Percentiles rank a stretch among this genome's conserved stretches.
phyloP scores from a whole-genome alignment of 2,329 filamentous ascomycete species.

The Monosporascus sp. region DNA sequence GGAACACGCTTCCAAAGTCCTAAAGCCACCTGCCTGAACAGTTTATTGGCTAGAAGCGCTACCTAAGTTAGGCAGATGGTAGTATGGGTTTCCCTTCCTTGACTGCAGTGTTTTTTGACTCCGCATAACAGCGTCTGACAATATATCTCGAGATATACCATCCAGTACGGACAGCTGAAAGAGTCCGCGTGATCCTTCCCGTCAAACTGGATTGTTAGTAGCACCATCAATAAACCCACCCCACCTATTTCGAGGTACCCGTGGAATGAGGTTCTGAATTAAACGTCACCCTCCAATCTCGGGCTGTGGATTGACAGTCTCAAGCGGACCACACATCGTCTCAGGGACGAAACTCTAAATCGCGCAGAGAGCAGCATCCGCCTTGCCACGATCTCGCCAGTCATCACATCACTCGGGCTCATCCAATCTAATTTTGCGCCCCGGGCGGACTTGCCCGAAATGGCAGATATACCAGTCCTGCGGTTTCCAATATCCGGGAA shows the following conservation, averaged over 20 bases:
- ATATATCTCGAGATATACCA: not conserved
- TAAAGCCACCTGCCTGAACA: too few relatives aligned
- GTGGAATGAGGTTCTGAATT: not conserved
- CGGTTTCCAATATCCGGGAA: conserved; percentile 53
- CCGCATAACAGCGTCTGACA: too few relatives aligned
- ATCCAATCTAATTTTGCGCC: not conserved
- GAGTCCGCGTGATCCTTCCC: not conserved
- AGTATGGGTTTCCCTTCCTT: too few relatives aligned
- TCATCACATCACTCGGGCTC: not conserved
- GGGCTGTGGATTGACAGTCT: not conserved
- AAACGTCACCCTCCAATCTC: not conserved
- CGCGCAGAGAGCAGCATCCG: not conserved
- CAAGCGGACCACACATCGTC: not conserved
- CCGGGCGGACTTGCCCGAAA: conserved; percentile 3
- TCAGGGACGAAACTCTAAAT: not conserved
- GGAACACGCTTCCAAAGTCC: too few relatives aligned
- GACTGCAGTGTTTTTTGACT: too few relatives aligned
- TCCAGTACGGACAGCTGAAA: not conserved
- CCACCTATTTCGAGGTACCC: not conserved
- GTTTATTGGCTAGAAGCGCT: too few relatives aligned
- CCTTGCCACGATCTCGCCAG: too few relatives aligned
- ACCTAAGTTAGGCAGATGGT: too few relatives aligned
- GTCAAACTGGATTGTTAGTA: not conserved
- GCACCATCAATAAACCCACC: not conserved
- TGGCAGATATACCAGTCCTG: conserved; percentile 38